phyloP scores from a whole-genome alignment of 2,329 filamentous ascomycete species.

The Pyrenophora tritici-repentis region DNA sequence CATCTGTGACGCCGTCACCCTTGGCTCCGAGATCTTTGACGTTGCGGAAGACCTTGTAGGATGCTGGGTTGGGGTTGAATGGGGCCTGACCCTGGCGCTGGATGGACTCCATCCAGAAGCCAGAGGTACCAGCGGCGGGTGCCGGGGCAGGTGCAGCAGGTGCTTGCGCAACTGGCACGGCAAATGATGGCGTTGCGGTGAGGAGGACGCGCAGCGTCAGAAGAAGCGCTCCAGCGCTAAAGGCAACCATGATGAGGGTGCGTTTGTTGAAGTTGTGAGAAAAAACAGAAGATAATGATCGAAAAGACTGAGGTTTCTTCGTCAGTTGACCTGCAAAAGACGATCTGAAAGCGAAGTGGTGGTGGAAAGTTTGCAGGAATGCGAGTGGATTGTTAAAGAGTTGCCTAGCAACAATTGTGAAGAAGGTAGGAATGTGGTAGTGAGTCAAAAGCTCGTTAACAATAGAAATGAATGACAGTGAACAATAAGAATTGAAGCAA shows the following conservation, averaged over 20 bases:
- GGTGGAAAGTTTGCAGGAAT: conserved; percentile 14
- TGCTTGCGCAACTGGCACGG: conserved; percentile 37
- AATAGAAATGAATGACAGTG: conserved; percentile 40
- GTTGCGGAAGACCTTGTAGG: conserved; percentile 66
- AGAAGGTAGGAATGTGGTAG: conserved; percentile 19
- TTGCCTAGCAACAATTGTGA: conserved; percentile 29
- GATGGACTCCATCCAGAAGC: conserved; percentile 75
- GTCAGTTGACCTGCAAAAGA: conserved; percentile 41
- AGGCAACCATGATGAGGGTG: conserved; percentile 46
- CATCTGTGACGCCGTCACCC: conserved; percentile 73
- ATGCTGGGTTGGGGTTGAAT: conserved; percentile 59
- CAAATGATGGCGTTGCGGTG: conserved; percentile 35
- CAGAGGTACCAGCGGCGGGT: conserved; percentile 31
- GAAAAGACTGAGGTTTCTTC: conserved; percentile 25
- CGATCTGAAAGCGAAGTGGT: conserved; percentile 21
- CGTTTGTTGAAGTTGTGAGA: conserved; percentile 22
- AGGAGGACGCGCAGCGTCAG: conserved; percentile 46
- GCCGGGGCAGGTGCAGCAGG: conserved; percentile 19
- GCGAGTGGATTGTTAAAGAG: conserved; percentile 16
- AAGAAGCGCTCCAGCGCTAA: conserved; percentile 45
- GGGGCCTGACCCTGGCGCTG: conserved; percentile 70
- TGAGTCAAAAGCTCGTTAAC: conserved; percentile 17
- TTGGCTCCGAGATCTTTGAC: conserved; percentile 52
- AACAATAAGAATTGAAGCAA: conserved; percentile 36
- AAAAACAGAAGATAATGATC: conserved; percentile 21